Evolutionary conservation across 345 rosid species (phyloP).

Genomic region (Gossypium longicalyx): DNA sequence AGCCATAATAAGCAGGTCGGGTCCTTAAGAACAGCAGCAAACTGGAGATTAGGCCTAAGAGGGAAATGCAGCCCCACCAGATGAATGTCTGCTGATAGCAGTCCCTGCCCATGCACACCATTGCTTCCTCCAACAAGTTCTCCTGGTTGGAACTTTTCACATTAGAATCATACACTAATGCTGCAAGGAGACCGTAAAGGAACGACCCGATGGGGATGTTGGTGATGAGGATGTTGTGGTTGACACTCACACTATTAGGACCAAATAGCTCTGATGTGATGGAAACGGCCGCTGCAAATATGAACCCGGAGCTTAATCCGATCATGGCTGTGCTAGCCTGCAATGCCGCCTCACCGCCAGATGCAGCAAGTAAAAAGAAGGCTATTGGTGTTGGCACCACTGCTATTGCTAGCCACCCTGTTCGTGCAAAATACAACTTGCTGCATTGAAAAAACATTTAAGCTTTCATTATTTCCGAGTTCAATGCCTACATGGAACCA

Average conservation of each 20-base stretch:
- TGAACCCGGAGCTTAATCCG: slow-evolving; percentile 74
- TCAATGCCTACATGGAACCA: not conserved
- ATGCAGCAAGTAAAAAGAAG: slow-evolving; percentile 49
- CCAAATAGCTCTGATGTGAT: slow-evolving; percentile 86
- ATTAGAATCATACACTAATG: slow-evolving; percentile 56
- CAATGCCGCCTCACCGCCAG: slow-evolving; percentile 41
- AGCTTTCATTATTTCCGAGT: slow-evolving; percentile 13
- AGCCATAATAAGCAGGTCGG: slow-evolving; percentile 40
- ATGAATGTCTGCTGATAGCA: slow-evolving; percentile 49
- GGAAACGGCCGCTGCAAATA: slow-evolving; percentile 74
- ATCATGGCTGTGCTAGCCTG: slow-evolving; percentile 45
- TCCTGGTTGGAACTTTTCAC: slow-evolving; percentile 26
- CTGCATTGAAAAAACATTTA: slow-evolving; percentile 39
- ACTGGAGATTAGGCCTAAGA: slow-evolving; percentile 42
- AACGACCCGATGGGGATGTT: slow-evolving; percentile 88
- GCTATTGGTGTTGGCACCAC: slow-evolving; percentile 66
- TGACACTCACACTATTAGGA: slow-evolving; percentile 64
- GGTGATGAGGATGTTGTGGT: slow-evolving; percentile 87
- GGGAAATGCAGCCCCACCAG: slow-evolving; percentile 49
- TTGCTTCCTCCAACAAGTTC: slow-evolving; percentile 24
- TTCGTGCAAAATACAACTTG: slow-evolving; percentile 67
- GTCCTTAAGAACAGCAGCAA: slow-evolving; percentile 48
- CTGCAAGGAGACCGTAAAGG: slow-evolving; percentile 71
- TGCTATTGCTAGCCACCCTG: slow-evolving; percentile 73
- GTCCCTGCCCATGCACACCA: slow-evolving; percentile 56